These are phyloP conservation scores for Mastigamoeba balamuthi DNA, from an alignment of 78 protist genomes.

Conservation along the genomic window DNA sequence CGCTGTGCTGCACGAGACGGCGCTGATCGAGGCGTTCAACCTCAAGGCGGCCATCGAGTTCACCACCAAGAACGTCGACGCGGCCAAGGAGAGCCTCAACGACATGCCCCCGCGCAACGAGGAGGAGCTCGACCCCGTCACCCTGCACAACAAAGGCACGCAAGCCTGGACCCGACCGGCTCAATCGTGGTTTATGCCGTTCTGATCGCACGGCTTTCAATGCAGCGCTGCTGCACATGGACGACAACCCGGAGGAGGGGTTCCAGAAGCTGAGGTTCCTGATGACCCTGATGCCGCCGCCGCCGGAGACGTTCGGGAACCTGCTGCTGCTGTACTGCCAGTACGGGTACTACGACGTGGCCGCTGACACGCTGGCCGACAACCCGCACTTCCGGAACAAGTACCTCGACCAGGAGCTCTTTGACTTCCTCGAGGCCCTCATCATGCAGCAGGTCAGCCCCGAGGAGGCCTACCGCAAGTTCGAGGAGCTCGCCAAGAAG, in stretches of 20 bases:
- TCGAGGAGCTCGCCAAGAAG: conserved; percentile 32
- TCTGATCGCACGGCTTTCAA: no score
- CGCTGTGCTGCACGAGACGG: conserved; percentile 47
- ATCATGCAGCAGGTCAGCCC: conserved; percentile 45
- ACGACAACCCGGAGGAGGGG: conserved; percentile 44
- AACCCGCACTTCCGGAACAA: conserved; percentile 31
- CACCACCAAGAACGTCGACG: neutral
- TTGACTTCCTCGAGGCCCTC: conserved; percentile 48
- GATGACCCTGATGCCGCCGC: conserved; percentile 58
- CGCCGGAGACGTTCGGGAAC: conserved; percentile 73
- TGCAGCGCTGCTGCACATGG: conserved; percentile 66
- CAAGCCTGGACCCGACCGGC: neutral
- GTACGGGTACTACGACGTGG: conserved; percentile 41
- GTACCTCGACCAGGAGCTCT: conserved; percentile 14
- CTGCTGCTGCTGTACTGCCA: conserved; percentile 69
- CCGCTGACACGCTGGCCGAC: conserved; percentile 63
- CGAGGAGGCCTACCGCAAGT: conserved; percentile 52
- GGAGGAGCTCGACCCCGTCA: conserved; percentile 74
- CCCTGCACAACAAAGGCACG: conserved; percentile 62
- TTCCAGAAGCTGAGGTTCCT: conserved; percentile 60
- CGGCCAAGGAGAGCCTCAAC: conserved; percentile 52
- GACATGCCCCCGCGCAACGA: conserved; percentile 75
- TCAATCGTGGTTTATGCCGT: no score
- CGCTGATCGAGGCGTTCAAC: conserved; percentile 81
- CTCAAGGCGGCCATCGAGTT: conserved; percentile 16